Percentiles rank a stretch among this genome's conserved stretches.
phyloP scores from a whole-genome alignment of 225 moss, liverwort and hornwort species.

The Bryoerythrophyllum caledonicum region DNA sequence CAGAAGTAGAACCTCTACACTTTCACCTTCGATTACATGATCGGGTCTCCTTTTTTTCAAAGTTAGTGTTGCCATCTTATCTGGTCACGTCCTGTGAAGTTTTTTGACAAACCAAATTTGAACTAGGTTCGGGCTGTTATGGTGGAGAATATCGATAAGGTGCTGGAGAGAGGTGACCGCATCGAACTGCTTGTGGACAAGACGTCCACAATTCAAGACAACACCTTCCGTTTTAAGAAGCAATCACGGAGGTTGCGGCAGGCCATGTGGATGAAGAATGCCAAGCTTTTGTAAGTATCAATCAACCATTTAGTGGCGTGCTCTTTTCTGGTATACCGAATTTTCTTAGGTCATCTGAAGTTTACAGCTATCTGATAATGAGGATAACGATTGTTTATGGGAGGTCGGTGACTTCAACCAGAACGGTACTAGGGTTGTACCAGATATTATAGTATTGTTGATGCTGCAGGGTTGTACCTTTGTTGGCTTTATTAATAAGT shows the following conservation, averaged over 20 bases:
- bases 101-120: not conserved
- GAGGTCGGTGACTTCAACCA: not conserved
- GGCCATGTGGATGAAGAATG: constrained; percentile 92
- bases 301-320: not conserved
- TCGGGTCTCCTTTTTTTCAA: not conserved
- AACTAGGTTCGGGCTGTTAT: constrained; percentile 84
- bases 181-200: constrained; percentile 93
- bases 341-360: not conserved
- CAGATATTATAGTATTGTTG: not conserved
- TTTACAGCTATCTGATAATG: too few relatives aligned
- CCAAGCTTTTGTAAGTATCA: constrained; percentile 74
- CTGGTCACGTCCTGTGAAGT: not conserved
- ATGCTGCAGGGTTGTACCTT: constrained; percentile 2
- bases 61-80: constrained; percentile 1
- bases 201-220: constrained; percentile 87
- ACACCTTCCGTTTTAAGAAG: constrained; percentile 88
- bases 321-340: not conserved
- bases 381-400: not conserved
- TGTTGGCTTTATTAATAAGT: constrained; percentile 2
- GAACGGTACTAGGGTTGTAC: too few relatives aligned
- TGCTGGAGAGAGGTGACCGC: constrained; percentile 90
- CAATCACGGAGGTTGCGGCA: constrained; percentile 90
- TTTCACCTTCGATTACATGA: not conserved
- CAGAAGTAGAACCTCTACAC: constrained; percentile 48
- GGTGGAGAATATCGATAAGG: constrained; percentile 98